phyloP scores from a whole-genome alignment of 164 flowering plant species.

The Cinnamomum chago region DNA sequence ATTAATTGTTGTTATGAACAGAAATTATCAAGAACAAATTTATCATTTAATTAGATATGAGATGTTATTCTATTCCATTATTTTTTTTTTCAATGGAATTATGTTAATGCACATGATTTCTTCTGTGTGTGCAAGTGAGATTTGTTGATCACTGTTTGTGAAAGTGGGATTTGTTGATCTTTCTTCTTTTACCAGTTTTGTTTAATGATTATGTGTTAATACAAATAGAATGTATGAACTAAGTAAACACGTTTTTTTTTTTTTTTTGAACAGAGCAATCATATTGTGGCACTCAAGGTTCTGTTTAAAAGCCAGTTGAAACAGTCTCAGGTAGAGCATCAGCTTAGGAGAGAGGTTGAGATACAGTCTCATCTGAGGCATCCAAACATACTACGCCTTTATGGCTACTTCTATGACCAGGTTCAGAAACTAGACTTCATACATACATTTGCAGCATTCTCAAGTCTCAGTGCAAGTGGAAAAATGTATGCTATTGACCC shows the following conservation, averaged over 20 bases:
- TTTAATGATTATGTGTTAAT: neutral
- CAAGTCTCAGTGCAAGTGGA: neutral
- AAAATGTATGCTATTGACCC: neutral
- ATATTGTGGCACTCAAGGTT: slow-evolving; percentile 88
- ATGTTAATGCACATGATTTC: no score
- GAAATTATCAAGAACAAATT: neutral
- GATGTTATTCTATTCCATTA: neutral
- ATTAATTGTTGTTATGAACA: neutral
- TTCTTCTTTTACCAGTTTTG: no score
- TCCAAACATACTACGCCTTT: slow-evolving; percentile 80
- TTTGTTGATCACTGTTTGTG: neutral
- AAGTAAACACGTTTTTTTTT: no score
- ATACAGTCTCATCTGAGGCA: slow-evolving; percentile 93
- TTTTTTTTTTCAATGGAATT: neutral
- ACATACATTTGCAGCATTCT: neutral
- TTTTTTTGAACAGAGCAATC: slow-evolving; percentile 67
- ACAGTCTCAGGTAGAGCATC: slow-evolving; percentile 95
- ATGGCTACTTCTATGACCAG: slow-evolving; percentile 97
- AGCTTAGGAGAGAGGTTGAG: slow-evolving; percentile 93
- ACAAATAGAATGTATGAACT: neutral
- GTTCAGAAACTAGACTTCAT: slow-evolving; percentile 21
- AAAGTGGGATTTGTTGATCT: no score
- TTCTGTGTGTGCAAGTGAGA: neutral
- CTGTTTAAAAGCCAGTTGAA: slow-evolving; percentile 94
- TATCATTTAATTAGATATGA: neutral